Base-by-base conservation (phyloP, 2,329 filamentous ascomycete species). In the Fusarium oligoseptatum region DNA sequence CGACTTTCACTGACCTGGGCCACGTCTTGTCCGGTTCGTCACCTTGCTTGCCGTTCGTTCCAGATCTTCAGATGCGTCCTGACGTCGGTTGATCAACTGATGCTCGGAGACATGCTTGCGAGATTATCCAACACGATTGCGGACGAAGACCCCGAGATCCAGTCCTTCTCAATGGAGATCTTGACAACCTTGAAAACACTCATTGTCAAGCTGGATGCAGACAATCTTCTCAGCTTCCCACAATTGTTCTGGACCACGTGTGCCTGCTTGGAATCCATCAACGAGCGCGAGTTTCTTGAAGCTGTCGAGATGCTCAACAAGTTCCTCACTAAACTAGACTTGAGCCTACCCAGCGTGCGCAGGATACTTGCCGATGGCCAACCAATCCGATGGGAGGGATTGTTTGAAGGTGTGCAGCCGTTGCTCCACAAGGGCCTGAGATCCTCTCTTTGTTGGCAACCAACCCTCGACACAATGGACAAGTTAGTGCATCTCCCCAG, bases 231-330 rank as follows among this genome's bases (percentile, higher is more conserved):
- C 57, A 91, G 92, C n/a, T 98, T 98, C 75, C 97, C 97, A 2
- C 96, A 98, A 79, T 87, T 99, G 1, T 98, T 99, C 83, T 99
- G 97, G 97, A 97, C 96, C 1, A 98, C 94, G 0, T 98, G 95
- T 78, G 97, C 97, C 12, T 99, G 97, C 81, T 86, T 99, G 22
- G 95, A 98, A 79, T 98, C 97, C 0, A 97, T 98, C 79, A 97
- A 98, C 74, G 97, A 99, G 83, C 90, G 93, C 24, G 97, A 99
- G 80, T 99, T 98, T 73, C 89, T 97, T 71, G 97, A 98, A 81
- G 95, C 94, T 24, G 87, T 98, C 14, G 92, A 94, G 62, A 98
- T 99, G 94, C 88, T 99, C 11, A 94, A 97, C 68, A 93, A 94
- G 78, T 91, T 97, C 39, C 84, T 99, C 24, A 90, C 91, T 75